Conservation (phyloP, 2,329 filamentous ascomycete species). For the Calonectria crousiana region DNA sequence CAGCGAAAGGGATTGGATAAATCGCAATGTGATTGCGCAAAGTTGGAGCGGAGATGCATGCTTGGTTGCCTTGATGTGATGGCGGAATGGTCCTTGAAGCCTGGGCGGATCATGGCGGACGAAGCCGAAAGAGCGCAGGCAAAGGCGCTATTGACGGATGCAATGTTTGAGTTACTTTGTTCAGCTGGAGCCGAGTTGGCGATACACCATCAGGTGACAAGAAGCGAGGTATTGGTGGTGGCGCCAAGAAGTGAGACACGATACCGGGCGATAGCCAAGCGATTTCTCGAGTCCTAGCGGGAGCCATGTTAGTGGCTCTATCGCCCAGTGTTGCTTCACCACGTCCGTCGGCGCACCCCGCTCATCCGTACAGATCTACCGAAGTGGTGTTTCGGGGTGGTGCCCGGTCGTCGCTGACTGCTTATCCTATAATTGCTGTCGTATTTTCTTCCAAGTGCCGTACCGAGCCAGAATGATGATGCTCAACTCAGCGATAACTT, state of each 20-base stretch:
- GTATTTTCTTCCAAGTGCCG: neutral
- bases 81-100: neutral
- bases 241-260: conserved; percentile 20
- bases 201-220: neutral
- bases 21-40: conserved; percentile 13
- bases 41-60: conserved; percentile 30
- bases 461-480: neutral
- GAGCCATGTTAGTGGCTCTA: conserved; percentile 10
- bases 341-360: neutral
- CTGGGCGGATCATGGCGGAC: conserved; percentile 22
- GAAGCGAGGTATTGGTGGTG: conserved; percentile 21
- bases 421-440: neutral
- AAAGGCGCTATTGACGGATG: neutral
- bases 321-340: neutral
- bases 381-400: neutral
- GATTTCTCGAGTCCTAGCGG: conserved; percentile 11
- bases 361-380: neutral
- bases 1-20: conserved; percentile 4
- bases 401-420: neutral
- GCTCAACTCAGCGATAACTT: neutral
- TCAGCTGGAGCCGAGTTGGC: neutral
- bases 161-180: conserved; percentile 4
- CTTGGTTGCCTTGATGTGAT: conserved; percentile 5
- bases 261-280: conserved; percentile 1
- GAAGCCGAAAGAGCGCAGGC: neutral